Evolutionary conservation across 352 stramenopile species (phyloP), one percentile per base, ranked within the genome.

Genomic region (Phytophthora capsici): DNA sequence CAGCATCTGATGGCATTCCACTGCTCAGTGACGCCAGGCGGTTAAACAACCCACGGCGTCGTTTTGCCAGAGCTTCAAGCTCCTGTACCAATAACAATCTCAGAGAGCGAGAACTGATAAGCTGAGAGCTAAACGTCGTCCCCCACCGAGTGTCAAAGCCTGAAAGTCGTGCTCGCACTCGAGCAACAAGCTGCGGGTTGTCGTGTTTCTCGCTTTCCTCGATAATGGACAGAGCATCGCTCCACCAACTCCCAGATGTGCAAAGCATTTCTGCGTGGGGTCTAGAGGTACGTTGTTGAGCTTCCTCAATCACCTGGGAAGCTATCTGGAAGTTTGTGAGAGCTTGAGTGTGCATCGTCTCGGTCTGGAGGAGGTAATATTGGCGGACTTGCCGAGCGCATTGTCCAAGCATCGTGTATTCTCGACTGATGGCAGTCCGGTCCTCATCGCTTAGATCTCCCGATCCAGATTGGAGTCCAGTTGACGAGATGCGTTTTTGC

Each of bases 51-150:
- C 19, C 19, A 0, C 53, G 41, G 32, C 80, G 72, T 22, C 75
- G 74, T 47, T 75, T 77, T 12, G 71, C 40, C 1, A 93, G 46
- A 3, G 55, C 53, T 26, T 78, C 69, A 4, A 94, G 52, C 44
- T 94, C 86, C 9, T 63, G 66, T 6, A 84, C 65, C 0, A 94
- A 66, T 19, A 80, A 57, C 6, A 91, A 40, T n/a, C 71, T 67
- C 23, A 93, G 63, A 20, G 80, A 84, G 12, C 67, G 53, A 1
- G 77, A 43, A 13, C 69, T 72, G n/a, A 76, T 54, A 37, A 94
- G 81, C 44, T 78, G 69, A 1, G 59, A 54, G 13, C 62, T 80
- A 59, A 93, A 90, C 8, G 58, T 55, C 1, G 36, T 61, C 3
- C 75, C 66, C 78, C 84, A 89, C 6, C 76, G 82, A 7, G 73